These are phyloP conservation scores for Allantophomopsis lycopodina DNA, from an alignment of 2,329 filamentous ascomycete genomes.

Conservation along the genomic window DNA sequence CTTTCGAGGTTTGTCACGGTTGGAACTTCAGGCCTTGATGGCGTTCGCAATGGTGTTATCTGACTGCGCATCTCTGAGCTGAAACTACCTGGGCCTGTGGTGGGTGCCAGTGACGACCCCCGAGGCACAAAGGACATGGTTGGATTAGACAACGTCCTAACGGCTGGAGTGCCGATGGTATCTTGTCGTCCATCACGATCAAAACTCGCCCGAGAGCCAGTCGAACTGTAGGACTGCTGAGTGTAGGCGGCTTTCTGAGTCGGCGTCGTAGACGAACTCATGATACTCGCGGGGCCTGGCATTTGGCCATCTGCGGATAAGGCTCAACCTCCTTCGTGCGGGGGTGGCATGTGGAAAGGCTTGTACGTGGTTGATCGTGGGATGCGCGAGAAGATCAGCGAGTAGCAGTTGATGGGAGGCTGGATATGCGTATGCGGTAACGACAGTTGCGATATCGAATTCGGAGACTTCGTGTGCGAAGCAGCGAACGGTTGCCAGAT, in stretches of 20 bases:
- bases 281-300: slow-evolving; percentile 27
- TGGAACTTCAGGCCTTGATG: slow-evolving; percentile 42
- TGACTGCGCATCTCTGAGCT: slow-evolving; percentile 72
- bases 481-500: too few species aligned
- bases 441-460: too few species aligned
- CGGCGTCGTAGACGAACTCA: slow-evolving; percentile 38
- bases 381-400: too few species aligned
- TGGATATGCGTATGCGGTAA: too few species aligned
- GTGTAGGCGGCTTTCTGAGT: slow-evolving; percentile 35
- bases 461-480: too few species aligned
- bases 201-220: slow-evolving; percentile 30
- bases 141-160: slow-evolving; percentile 35
- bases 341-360: slow-evolving; percentile 14
- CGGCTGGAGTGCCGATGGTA: slow-evolving; percentile 25
- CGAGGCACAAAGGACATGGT: slow-evolving; percentile 51
- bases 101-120: slow-evolving; percentile 56
- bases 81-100: slow-evolving; percentile 70
- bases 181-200: slow-evolving; percentile 44
- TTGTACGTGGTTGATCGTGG: too few species aligned
- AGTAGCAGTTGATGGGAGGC: too few species aligned
- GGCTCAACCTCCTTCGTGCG: slow-evolving; percentile 11
- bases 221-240: slow-evolving; percentile 26
- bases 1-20: slow-evolving; percentile 36
- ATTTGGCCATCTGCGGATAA: slow-evolving; percentile 18
- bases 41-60: slow-evolving; percentile 46